Base-by-base conservation (phyloP, 2,329 filamentous ascomycete genomes). In the Ampelomyces quisqualis region DNA sequence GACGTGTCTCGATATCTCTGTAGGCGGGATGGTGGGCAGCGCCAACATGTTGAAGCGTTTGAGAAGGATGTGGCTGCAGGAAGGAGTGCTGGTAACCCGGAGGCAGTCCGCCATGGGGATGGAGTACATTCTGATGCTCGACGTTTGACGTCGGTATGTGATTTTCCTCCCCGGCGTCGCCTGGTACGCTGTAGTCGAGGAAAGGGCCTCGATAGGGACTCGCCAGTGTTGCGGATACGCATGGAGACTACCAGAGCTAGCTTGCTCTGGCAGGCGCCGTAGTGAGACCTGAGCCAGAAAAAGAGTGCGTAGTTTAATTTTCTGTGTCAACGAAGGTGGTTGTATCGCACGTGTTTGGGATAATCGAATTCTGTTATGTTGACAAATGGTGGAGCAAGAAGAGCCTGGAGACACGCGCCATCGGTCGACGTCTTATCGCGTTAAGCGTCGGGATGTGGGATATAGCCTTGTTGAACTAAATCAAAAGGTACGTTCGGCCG, bases 191-290 rank as follows among this genome's bases (percentile, higher is more conserved):
- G 60, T 73, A 73, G 65, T 72, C 68, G 67, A 73, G 71, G 64
- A 65, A 67, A 56, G 67, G 70, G 60, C 70, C 70, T 66, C 71
- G 67, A 65, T 70, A 64, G 61, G 64, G 58, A 64, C 71, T 70
- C 70, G 72, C 72, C 71, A 75, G 71, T 64, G 64, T 73, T 72
- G 72, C 72, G 62, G 72, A 64, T 70, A 68, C 69, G 70, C 70
- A 72, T 73, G 65, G 67, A 72, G 70, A 70, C 71, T 73, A 71
- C 72, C 70, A 72, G 71, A 73, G 71, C 70, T 67, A 68, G 57
- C 62, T 68, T 65, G 70, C 71, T 72, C 71, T 71, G 69, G 70
- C 70, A 73, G 69, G 66, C 62, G 68, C 70, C 67, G 62, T 61
- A 58, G 62, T 69, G 57, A 69, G 68, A 69, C 67, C 66, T 65